phyloP scores from a whole-genome alignment of 768 basidiomycete species.

The Terana coerulea region DNA sequence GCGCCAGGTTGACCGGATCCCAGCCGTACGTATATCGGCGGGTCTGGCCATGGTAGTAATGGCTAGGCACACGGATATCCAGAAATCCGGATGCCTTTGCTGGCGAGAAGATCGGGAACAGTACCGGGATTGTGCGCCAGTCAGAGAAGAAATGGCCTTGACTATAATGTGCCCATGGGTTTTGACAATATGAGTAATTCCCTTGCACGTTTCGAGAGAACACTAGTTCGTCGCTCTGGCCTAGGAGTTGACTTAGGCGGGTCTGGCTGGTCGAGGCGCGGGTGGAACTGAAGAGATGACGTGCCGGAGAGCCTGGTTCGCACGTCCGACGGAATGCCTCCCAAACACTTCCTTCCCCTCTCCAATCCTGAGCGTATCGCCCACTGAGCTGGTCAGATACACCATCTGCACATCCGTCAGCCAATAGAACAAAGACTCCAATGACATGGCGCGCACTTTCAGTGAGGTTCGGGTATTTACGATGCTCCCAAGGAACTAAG shows the following conservation, averaged over 20 bases:
- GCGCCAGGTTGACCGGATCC: constrained; percentile 70
- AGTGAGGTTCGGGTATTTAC: constrained; percentile 69
- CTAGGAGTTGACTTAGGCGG: constrained; percentile 24
- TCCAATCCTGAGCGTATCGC: constrained; percentile 81
- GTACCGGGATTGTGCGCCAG: constrained; percentile 81
- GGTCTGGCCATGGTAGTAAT: constrained; percentile 90
- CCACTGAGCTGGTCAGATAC: constrained; percentile 31
- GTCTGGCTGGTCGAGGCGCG: constrained; percentile 40
- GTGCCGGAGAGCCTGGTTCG: constrained; percentile 69
- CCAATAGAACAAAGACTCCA: neutral
- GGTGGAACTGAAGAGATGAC: constrained; percentile 78
- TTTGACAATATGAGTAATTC: constrained; percentile 70
- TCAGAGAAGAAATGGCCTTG: constrained; percentile 99
- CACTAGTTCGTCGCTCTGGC: constrained; percentile 47
- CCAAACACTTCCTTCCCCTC: constrained; percentile 82
- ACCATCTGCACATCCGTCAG: constrained; percentile 36
- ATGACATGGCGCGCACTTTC: constrained; percentile 7
- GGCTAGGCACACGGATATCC: constrained; percentile 92
- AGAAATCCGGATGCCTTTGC: constrained; percentile 81
- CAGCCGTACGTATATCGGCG: constrained; percentile 86
- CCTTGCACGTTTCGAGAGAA: constrained; percentile 65
- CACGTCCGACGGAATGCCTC: constrained; percentile 94
- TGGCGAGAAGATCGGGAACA: constrained; percentile 95
- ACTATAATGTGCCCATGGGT: constrained; percentile 78
- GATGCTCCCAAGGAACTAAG: constrained; percentile 89